Percentiles rank a stretch among this genome's conserved stretches.
phyloP scores from a whole-genome alignment of 1,139 yeast species.

The Yamadazyma dendronema region DNA sequence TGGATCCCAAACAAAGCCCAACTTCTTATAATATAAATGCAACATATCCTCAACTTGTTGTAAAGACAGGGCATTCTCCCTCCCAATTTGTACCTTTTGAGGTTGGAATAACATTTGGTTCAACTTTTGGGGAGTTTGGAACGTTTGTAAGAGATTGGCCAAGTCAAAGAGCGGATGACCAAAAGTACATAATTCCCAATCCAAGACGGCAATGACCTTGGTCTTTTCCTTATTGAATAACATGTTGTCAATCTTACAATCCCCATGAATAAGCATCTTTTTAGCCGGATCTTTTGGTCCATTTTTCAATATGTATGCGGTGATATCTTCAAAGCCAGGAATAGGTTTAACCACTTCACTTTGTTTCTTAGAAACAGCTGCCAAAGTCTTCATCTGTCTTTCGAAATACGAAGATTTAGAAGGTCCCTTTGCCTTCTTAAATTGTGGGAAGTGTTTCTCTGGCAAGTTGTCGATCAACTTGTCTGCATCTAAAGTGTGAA shows the following conservation, averaged over 20 bases:
- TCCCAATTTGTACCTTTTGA: slow-evolving; percentile 33
- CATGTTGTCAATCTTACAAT: slow-evolving; percentile 64
- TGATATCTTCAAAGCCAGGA: slow-evolving; percentile 46
- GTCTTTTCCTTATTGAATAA: slow-evolving; percentile 52
- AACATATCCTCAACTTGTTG: slow-evolving; percentile 25
- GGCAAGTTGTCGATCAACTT: slow-evolving; percentile 47
- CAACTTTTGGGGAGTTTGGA: slow-evolving; percentile 42
- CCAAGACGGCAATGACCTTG: slow-evolving; percentile 55
- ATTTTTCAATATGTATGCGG: slow-evolving; percentile 39
- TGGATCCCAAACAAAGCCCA: slow-evolving; percentile 36
- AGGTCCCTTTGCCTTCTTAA: slow-evolving; percentile 27
- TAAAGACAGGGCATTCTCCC: slow-evolving; percentile 31
- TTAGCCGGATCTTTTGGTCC: slow-evolving; percentile 51
- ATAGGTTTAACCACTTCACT: slow-evolving; percentile 49
- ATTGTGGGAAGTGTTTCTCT: slow-evolving; percentile 45
- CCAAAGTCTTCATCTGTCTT: slow-evolving; percentile 53
- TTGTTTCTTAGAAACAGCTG: slow-evolving; percentile 50
- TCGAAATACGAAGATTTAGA: slow-evolving; percentile 42
- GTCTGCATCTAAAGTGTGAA: slow-evolving; percentile 52
- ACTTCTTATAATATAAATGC: slow-evolving; percentile 24
- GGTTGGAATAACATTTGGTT: slow-evolving; percentile 31
- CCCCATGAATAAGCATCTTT: slow-evolving; percentile 60
- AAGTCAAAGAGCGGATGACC: slow-evolving; percentile 69
- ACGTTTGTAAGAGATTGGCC: slow-evolving; percentile 61
- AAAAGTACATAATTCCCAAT: slow-evolving; percentile 69